Evolutionary conservation across 2,329 filamentous ascomycete species (phyloP).

Genomic region (Xylariaceae sp.): DNA sequence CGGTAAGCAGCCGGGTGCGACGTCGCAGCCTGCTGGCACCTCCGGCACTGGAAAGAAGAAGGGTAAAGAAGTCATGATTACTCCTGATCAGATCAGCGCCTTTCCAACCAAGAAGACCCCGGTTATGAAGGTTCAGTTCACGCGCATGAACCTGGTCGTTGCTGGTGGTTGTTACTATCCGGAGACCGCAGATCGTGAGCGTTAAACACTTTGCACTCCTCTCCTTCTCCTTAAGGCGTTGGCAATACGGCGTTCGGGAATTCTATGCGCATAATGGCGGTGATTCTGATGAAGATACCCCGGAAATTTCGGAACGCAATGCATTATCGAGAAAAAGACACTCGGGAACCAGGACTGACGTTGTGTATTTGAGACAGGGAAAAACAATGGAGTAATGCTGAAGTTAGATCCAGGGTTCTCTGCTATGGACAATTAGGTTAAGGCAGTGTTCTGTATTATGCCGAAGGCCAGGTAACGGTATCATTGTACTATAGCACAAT

Average conservation of each 20-base stretch:
- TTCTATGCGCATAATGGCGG: too few relatives aligned
- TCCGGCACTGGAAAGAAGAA: conserved; percentile 61
- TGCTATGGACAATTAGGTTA: too few relatives aligned
- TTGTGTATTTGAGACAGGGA: too few relatives aligned
- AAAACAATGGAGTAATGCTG: too few relatives aligned
- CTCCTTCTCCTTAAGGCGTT: background rate
- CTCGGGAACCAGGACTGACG: too few relatives aligned
- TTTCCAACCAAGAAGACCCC: conserved; percentile 96
- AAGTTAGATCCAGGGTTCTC: too few relatives aligned
- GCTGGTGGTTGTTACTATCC: conserved; percentile 71
- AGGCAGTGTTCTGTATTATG: too few relatives aligned
- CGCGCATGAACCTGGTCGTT: conserved; percentile 89
- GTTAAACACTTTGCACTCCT: too few relatives aligned
- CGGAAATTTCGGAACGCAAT: too few relatives aligned
- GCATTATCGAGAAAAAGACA: too few relatives aligned
- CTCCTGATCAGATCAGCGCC: conserved; percentile 87
- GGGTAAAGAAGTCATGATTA: conserved; percentile 84
- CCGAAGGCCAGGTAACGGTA: too few relatives aligned
- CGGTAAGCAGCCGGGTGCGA: conserved; percentile 32
- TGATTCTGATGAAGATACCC: conserved; percentile 17
- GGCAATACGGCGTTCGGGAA: conserved; percentile 5
- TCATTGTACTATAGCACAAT: too few relatives aligned
- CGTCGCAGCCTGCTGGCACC: conserved; percentile 29
- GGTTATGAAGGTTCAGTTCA: conserved; percentile 89
- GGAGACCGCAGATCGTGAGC: conserved; percentile 33